A percentile compares a stretch with the other conserved stretches of the same genome.
Evolutionary conservation across 176 grass and related monocot species (phyloP).

Genomic region (Carex kokanica): DNA sequence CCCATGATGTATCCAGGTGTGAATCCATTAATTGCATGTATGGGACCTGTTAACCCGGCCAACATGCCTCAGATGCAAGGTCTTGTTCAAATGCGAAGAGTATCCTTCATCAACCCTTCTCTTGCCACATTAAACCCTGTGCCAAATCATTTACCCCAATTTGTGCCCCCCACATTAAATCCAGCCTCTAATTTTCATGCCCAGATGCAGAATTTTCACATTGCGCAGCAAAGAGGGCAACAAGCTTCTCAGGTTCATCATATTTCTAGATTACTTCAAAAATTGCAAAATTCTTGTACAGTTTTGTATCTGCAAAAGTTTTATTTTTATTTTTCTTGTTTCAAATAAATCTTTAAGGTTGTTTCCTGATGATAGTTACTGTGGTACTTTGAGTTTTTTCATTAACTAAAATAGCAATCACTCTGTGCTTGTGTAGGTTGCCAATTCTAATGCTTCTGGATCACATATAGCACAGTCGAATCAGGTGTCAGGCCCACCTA

Average conservation of each 20-base stretch:
- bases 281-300: not conserved
- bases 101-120: slow-evolving; percentile 25
- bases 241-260: slow-evolving; percentile 52
- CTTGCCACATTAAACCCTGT: slow-evolving; percentile 33
- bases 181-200: slow-evolving; percentile 23
- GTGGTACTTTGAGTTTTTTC: not conserved
- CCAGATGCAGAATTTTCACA: slow-evolving; percentile 30
- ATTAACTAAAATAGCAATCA: not conserved
- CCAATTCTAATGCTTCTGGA: slow-evolving; percentile 41
- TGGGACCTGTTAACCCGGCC: slow-evolving; percentile 40
- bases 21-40: slow-evolving; percentile 57
- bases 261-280: not conserved
- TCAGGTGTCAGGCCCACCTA: slow-evolving; percentile 25
- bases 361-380: not conserved
- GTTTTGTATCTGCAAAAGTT: slow-evolving; percentile 20
- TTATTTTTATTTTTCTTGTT: not conserved
- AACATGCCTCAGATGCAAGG: slow-evolving; percentile 37
- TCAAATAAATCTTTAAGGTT: not conserved
- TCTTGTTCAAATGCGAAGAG: slow-evolving; percentile 45
- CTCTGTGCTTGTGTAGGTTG: slow-evolving; percentile 27
- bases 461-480: slow-evolving; percentile 37
- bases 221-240: slow-evolving; percentile 27
- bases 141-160: slow-evolving; percentile 44
- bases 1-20: slow-evolving; percentile 65
- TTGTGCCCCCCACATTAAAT: slow-evolving; percentile 30